phyloP scores from a whole-genome alignment of 176 grass and related monocot genomes.

The Areca catechu region DNA sequence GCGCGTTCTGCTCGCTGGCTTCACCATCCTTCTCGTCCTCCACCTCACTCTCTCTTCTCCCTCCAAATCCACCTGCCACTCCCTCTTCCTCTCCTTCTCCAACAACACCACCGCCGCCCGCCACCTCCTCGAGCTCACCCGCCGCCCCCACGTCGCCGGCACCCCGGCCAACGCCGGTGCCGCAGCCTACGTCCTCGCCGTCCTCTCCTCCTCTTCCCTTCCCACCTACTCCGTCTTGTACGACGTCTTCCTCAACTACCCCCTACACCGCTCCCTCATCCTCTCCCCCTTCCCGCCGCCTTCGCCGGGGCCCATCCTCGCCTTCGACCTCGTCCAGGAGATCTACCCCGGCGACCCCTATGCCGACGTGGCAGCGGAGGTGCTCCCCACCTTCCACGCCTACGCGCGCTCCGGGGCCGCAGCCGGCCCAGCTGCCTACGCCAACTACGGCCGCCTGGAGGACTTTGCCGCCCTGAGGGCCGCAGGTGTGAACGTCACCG shows the following conservation, averaged over 20 bases:
- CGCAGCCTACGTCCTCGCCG: conserved; percentile 31
- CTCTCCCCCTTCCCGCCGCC: conserved; percentile 23
- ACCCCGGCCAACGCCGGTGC: conserved; percentile 31
- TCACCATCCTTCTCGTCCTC: conserved; percentile 11
- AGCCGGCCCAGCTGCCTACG: conserved; percentile 51
- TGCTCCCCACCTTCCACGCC: conserved; percentile 72
- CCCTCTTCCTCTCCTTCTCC: conserved; percentile 62
- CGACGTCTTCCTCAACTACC: conserved; percentile 74
- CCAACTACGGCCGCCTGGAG: conserved; percentile 74
- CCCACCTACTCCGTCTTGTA: conserved; percentile 37
- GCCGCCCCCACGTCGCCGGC: conserved; percentile 62
- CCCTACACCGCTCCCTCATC: conserved; percentile 46
- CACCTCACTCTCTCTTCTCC: conserved; percentile 14
- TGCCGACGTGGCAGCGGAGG: conserved; percentile 26
- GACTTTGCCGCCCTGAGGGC: conserved; percentile 50
- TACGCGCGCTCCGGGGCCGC: conserved; percentile 64
- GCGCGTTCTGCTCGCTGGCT: conserved; percentile 1
- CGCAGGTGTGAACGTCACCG: conserved; percentile 60
- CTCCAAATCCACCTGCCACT: conserved; percentile 41
- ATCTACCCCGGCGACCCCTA: conserved; percentile 49
- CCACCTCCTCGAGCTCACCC: conserved; percentile 64
- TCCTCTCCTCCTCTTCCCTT: conserved; percentile 40
- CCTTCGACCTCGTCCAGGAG: conserved; percentile 54
- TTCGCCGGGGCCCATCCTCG: background rate
- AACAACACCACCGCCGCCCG: conserved; percentile 72